A percentile compares a stretch with the other conserved stretches of the same genome.
These are phyloP conservation scores for Bipolaris bicolor DNA, from an alignment of 2,329 filamentous ascomycete genomes.

Conservation along the genomic window DNA sequence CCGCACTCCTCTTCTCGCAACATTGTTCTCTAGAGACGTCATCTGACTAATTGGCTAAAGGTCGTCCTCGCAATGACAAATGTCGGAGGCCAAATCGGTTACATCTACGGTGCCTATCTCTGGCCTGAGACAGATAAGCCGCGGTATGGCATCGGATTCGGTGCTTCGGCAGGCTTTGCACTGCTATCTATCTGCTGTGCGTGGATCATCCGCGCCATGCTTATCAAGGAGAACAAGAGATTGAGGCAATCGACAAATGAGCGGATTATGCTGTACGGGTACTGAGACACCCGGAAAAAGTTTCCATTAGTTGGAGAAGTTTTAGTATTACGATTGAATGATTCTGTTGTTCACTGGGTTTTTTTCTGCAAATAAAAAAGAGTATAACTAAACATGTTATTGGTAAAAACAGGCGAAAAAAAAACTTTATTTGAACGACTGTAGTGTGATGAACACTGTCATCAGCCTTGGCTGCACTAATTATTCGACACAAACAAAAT, in stretches of 20 bases:
- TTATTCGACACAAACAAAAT: no score
- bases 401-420: neutral
- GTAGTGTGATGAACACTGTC: no score
- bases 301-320: neutral
- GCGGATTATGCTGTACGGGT: slow-evolving; percentile 39
- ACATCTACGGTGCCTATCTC: slow-evolving; percentile 39
- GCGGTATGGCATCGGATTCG: slow-evolving; percentile 37
- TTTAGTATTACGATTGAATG: neutral
- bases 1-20: neutral
- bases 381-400: no score
- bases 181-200: slow-evolving; percentile 36
- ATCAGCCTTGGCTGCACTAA: no score
- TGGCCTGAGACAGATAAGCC: slow-evolving; percentile 36
- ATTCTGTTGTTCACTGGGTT: no score
- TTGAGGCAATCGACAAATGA: slow-evolving; percentile 32
- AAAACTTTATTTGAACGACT: neutral
- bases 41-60: slow-evolving; percentile 10
- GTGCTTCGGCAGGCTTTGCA: slow-evolving; percentile 38
- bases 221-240: slow-evolving; percentile 39
- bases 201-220: slow-evolving; percentile 33
- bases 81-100: slow-evolving; percentile 36
- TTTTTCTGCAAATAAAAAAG: no score
- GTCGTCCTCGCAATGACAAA: slow-evolving; percentile 42
- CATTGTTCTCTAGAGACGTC: neutral
- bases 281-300: slow-evolving; percentile 12